Conservation (phyloP, 106 monocot species). For the Dioscorea alata region DNA sequence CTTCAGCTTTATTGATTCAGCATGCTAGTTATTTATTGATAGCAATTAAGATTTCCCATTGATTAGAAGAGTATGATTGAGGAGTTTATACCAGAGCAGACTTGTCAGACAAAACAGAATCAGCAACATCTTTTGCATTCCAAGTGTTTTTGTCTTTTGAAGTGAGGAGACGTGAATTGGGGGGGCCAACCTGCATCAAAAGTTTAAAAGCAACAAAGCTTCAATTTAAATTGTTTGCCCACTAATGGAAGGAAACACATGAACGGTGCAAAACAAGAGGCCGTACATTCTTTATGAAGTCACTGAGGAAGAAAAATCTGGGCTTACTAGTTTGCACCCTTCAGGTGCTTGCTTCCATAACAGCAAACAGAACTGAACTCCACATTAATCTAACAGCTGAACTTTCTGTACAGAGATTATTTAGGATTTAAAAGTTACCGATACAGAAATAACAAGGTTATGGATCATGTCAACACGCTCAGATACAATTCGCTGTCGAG, state of each 20-base stretch:
- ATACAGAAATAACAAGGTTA: slow-evolving; percentile 89
- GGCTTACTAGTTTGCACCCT: slow-evolving; percentile 1
- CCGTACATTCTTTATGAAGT: background rate
- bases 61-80: background rate
- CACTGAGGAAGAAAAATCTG: background rate
- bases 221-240: background rate
- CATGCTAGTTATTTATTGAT: too few relatives aligned
- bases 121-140: slow-evolving; percentile 87
- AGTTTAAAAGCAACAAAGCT: background rate
- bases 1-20: too few relatives aligned
- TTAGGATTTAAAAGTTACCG: slow-evolving; percentile 58
- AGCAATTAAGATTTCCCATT: too few relatives aligned
- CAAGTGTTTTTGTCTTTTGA: slow-evolving; percentile 71
- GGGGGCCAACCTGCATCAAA: slow-evolving; percentile 89
- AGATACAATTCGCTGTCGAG: slow-evolving; percentile 87
- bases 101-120: slow-evolving; percentile 85
- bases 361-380: background rate
- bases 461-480: slow-evolving; percentile 90
- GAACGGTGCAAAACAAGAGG: background rate
- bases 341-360: background rate
- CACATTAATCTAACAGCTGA: background rate
- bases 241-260: background rate
- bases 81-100: slow-evolving; percentile 65
- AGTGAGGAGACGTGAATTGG: slow-evolving; percentile 61
- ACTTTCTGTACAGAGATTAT: background rate